Evolutionary conservation across 192 early-diverging fungal genomes (phyloP), one percentile per base, ranked within the genome.

Genomic region (Spizellomyces punctatus): DNA sequence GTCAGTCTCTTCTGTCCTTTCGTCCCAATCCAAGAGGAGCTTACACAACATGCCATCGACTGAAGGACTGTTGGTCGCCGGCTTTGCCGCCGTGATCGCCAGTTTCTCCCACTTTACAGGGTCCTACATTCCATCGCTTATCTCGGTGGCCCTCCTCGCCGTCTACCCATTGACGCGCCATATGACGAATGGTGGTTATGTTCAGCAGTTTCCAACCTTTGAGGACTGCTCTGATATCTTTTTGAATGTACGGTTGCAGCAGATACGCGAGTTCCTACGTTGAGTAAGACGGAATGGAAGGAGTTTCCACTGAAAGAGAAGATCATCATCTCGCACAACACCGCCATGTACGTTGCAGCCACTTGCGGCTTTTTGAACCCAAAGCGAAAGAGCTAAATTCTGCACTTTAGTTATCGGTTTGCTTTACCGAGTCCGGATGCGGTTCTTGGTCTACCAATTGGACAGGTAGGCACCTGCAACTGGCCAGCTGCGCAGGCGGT

Each of bases 401-500:
- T 12, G 41, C 22, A 36, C 41, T 19, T 14, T 68, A 91, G 90
- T 72, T 96, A 96, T 78, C 92, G 92, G 48, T 94, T 97, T 76
- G 89, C 77, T 52, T 85, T 97, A 45, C 92, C 93, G 6, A 48
- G 79, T 36, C 78, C 85, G 57, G 85, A 91, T 50, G 81, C 82
- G 46, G 66, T 80, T 43, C 83, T 98, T 56, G 94, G 94, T n/a
- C 82, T 98, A 60, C 95, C 95, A 55, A 94, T 93, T 70, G 95
- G 95, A 2, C 94, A 95, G 79, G 69, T 80, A 48, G 41, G 67
- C 42, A 14, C 9, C 8, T 6, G 21, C 42, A 36, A 8, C 22
- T 19, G 21, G 8, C 44, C 21, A 14, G 56, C 14, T 45, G 58
- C 48, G 46, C 6, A 50, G 8, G 43, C 48, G 41, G 14, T 46